Base-by-base conservation (phyloP, 177 flowering plant genomes). In the Vitis hybrid region DNA sequence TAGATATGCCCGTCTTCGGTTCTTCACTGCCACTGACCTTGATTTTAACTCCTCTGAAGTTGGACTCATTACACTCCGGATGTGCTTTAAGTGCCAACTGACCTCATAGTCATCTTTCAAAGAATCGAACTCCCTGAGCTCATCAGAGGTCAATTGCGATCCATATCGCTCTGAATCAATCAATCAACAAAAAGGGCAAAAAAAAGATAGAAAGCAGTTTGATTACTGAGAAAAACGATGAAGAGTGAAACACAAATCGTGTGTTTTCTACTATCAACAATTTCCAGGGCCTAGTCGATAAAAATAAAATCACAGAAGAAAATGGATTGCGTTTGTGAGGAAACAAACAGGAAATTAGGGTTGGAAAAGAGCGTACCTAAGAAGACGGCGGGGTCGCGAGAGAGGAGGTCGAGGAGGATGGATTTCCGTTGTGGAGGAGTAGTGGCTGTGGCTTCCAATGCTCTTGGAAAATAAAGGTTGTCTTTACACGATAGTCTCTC, bases 311-410 rank as follows among this genome's bases (percentile, higher is more conserved):
- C 62, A 48, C 60, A 45, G 51, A 1, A 57, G 60, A 45, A 26
- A 26, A 26, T 0, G 0, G 29, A 26, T 26, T 26, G 29, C 29
- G 29, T 26, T 26, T 0, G 0, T 26, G 29, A 26, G 29, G 29
- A 26, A 22, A 56, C 10, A 72, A 5, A 64, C 39, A 63, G 45
- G 49, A 62, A 59, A 69, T 21, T 48, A 67, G 72, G n/a, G 66
- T 55, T 58, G n/a, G 26, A 13, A 29, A 64, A 60, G 0, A 11
- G 9, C 14, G 7, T 74, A 94, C 98, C 99, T 65, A 95, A 75
- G 84, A 95, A 95, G 67, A 95, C 88, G 62, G 97, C 82, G 74
- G 78, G 80, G 82, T 93, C 97, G 58, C 88, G 85, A 67, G 85
- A 84, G 68, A 93, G 89, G 73, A 93, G 96, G 80, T 88, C 87